These are phyloP conservation scores for Crithidia fasciculata DNA, from an alignment of 208 protist genomes.

Conservation along the genomic window DNA sequence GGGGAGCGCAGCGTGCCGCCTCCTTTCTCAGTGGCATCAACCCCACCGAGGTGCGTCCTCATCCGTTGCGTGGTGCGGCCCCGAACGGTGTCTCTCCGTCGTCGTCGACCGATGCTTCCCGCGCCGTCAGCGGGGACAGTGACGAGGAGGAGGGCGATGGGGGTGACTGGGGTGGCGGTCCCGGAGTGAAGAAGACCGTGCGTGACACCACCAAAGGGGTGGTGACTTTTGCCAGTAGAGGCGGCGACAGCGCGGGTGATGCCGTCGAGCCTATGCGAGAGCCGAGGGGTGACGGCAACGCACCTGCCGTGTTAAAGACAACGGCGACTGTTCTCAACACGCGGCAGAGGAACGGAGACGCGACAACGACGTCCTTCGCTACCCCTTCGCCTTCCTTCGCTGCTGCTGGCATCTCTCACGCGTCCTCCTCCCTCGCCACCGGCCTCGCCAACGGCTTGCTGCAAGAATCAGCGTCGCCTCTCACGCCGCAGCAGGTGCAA, in stretches of 20 bases:
- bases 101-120: background rate
- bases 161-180: background rate
- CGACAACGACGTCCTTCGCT: background rate
- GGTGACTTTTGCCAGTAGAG: background rate
- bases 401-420: background rate
- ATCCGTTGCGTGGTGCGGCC: slow-evolving; percentile 20
- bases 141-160: background rate
- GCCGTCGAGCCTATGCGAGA: background rate
- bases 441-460: background rate
- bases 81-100: background rate
- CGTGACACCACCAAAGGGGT: background rate
- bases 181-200: background rate
- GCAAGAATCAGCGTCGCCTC: background rate
- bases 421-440: background rate
- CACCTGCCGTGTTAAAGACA: background rate
- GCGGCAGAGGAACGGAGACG: too few species aligned
- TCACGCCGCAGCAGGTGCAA: slow-evolving; percentile 19
- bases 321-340: too few species aligned
- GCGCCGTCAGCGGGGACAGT: background rate
- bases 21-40: slow-evolving; percentile 30
- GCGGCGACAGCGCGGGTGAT: background rate
- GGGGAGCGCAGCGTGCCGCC: slow-evolving; percentile 17
- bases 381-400: too few species aligned
- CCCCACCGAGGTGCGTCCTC: slow-evolving; percentile 20
- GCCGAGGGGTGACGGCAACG: background rate